These are phyloP conservation scores for Murraya paniculata DNA, from an alignment of 345 rosid genomes.

Conservation along the genomic window DNA sequence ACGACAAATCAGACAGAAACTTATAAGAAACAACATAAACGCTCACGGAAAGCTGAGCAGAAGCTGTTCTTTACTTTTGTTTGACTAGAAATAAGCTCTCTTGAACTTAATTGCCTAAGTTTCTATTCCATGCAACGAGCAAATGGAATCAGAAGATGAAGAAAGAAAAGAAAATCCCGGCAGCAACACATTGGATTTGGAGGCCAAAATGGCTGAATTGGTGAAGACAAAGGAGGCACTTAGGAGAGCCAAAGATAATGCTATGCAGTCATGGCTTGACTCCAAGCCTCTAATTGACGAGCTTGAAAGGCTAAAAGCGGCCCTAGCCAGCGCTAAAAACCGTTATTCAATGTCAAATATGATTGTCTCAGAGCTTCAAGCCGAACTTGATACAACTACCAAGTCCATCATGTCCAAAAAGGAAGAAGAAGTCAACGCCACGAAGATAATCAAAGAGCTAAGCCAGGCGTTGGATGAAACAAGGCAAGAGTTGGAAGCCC, in stretches of 20 bases:
- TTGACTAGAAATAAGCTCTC: not conserved
- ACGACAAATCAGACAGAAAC: not conserved
- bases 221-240: constrained; percentile 31
- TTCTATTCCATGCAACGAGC: not conserved
- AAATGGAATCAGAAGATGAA: constrained; percentile 10
- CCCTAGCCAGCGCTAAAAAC: constrained; percentile 30
- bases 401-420: constrained; percentile 17
- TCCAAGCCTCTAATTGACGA: constrained; percentile 54
- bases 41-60: not conserved
- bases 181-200: not conserved
- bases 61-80: not conserved
- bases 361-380: constrained; percentile 33
- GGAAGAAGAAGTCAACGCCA: constrained; percentile 33
- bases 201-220: constrained; percentile 36
- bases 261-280: constrained; percentile 52
- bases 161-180: constrained; percentile 3
- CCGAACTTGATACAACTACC: constrained; percentile 29
- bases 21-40: not conserved
- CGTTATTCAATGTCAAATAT: constrained; percentile 30
- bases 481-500: constrained; percentile 23
- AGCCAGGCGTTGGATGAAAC: constrained; percentile 19
- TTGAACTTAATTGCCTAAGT: not conserved
- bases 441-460: constrained; percentile 20
- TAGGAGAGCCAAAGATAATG: constrained; percentile 38
- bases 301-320: constrained; percentile 48